Evolutionary conservation across 768 basidiomycete species (phyloP).

Genomic region (Cubamyces lactineus): DNA sequence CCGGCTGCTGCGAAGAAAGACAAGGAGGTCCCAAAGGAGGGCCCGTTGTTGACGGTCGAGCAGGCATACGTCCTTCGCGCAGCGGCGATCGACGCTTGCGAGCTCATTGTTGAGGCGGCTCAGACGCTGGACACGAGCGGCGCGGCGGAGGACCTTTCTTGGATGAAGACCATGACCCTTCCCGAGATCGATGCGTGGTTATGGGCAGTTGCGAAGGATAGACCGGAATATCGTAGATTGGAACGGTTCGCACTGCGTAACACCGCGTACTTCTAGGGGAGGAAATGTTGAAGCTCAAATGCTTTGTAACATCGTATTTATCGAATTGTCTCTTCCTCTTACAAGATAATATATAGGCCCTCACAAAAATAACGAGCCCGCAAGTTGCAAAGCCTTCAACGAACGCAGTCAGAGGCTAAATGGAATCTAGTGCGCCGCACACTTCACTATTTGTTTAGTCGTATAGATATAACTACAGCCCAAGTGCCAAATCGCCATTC

Average conservation of each 20-base stretch:
- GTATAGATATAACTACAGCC: too few species aligned
- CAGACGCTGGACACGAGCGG: slow-evolving; percentile 38
- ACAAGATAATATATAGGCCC: too few species aligned
- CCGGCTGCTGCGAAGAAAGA: slow-evolving; percentile 24
- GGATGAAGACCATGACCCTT: slow-evolving; percentile 59
- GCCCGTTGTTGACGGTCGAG: slow-evolving; percentile 56
- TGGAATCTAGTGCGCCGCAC: not conserved
- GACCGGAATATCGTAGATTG: slow-evolving; percentile 67
- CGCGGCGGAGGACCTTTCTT: slow-evolving; percentile 39
- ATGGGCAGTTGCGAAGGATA: slow-evolving; percentile 83
- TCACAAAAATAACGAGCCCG: too few species aligned
- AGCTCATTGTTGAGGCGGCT: slow-evolving; percentile 62
- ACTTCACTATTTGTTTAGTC: not conserved
- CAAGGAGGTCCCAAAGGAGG: slow-evolving; percentile 41
- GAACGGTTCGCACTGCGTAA: slow-evolving; percentile 66
- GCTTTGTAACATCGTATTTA: not conserved
- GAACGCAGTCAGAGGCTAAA: too few species aligned
- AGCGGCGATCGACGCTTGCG: slow-evolving; percentile 79
- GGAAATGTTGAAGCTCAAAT: not conserved
- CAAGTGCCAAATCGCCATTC: too few species aligned
- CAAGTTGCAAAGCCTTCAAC: too few species aligned
- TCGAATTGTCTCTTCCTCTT: too few species aligned
- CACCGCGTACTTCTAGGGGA: slow-evolving; percentile 68
- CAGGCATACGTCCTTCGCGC: slow-evolving; percentile 79
- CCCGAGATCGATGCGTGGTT: slow-evolving; percentile 77